Conservation (phyloP, 768 basidiomycete species). For the Pulveroboletus sp. region DNA sequence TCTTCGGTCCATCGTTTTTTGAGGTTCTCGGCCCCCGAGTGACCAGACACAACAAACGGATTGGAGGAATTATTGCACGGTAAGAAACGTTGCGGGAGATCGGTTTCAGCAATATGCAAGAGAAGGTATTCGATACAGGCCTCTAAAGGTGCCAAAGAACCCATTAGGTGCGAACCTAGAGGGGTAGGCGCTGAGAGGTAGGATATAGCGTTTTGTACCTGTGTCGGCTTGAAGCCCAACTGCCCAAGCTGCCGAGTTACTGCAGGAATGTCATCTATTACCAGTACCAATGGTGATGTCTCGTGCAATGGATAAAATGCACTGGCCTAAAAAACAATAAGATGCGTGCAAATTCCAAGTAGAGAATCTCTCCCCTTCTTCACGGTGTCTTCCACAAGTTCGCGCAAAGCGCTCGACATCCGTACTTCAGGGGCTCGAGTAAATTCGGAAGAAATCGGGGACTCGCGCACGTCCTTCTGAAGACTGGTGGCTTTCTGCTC, state of each 20-base stretch:
- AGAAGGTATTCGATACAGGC: conserved; percentile 85
- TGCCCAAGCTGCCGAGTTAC: conserved; percentile 54
- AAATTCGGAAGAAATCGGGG: conserved; percentile 36
- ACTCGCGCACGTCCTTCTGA: conserved; percentile 16
- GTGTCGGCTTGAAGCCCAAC: conserved; percentile 64
- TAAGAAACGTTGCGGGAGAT: conserved; percentile 74
- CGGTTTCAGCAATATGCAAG: conserved; percentile 81
- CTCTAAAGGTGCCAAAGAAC: conserved; percentile 59
- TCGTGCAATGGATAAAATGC: conserved; percentile 46
- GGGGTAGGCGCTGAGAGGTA: conserved; percentile 57
- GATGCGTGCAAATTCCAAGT: not conserved
- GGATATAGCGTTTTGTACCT: conserved; percentile 50
- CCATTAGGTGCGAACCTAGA: conserved; percentile 60
- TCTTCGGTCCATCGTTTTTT: conserved; percentile 80
- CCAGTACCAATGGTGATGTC: conserved; percentile 33
- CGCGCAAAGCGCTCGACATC: conserved; percentile 76
- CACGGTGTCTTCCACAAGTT: conserved; percentile 77
- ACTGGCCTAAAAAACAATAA: conserved; percentile 40
- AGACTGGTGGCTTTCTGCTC: conserved; percentile 25
- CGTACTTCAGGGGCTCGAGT: conserved; percentile 67
- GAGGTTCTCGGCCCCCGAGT: conserved; percentile 60
- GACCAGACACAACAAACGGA: conserved; percentile 63
- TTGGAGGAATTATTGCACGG: conserved; percentile 63
- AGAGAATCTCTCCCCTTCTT: conserved; percentile 53
- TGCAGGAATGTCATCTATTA: conserved; percentile 39